Evolutionary conservation across 805 yeast genomes (phyloP).

Genomic region (Wickerhamiella nectarea): DNA sequence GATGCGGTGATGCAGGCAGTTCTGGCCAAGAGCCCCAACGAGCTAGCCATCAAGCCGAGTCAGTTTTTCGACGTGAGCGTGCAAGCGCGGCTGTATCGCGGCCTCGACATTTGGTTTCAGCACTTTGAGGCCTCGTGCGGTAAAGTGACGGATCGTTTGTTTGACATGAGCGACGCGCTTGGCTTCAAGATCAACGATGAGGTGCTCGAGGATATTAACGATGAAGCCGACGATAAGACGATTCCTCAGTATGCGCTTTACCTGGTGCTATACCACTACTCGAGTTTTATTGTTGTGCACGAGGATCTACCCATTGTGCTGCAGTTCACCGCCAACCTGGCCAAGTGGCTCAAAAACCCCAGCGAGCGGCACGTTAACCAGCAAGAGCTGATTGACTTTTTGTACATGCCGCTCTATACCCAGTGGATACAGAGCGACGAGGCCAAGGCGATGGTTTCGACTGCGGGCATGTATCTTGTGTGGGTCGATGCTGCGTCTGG

Average conservation of each 20-base stretch:
- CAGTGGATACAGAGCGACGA: constrained; percentile 23
- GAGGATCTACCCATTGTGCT: constrained; percentile 23
- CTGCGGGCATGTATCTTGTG: constrained; percentile 19
- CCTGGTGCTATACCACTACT: constrained; percentile 21
- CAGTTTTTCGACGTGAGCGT: constrained; percentile 17
- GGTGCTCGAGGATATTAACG: constrained; percentile 12
- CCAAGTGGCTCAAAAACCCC: constrained; percentile 15
- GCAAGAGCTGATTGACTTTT: constrained; percentile 16
- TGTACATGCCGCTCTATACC: constrained; percentile 21
- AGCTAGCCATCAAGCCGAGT: constrained; percentile 8
- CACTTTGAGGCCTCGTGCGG: constrained; percentile 21
- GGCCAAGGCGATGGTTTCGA: constrained; percentile 20
- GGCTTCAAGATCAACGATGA: constrained; percentile 16
- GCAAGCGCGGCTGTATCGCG: constrained; percentile 23
- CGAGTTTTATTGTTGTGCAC: constrained; percentile 22
- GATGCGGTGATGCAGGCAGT: constrained; percentile 15
- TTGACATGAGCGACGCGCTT: constrained; percentile 14
- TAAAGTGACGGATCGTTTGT: constrained; percentile 19
- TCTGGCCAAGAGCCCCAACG: constrained; percentile 8
- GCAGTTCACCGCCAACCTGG: constrained; percentile 20
- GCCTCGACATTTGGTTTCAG: constrained; percentile 23
- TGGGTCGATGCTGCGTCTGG: constrained; percentile 20
- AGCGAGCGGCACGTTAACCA: constrained; percentile 6
- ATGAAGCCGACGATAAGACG: constrained; percentile 7
- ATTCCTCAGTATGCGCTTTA: constrained; percentile 22